Base-by-base conservation (phyloP, 2,329 filamentous ascomycete genomes). In the Cladophialophora bantiana region DNA sequence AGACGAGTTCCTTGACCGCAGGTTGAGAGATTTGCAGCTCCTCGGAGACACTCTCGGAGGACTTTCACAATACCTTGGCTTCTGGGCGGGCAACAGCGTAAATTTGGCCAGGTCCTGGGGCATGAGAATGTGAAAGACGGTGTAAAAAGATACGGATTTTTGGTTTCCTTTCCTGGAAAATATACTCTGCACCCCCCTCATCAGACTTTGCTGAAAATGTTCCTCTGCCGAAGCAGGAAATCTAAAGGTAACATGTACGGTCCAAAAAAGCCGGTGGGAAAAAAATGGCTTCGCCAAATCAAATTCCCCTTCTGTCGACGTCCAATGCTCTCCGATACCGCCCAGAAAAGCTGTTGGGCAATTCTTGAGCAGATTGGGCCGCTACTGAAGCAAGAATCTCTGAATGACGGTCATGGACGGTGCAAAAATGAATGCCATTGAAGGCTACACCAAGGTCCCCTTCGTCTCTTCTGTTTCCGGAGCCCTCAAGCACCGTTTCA, bases 31-130 rank as follows among this genome's bases (percentile, higher is more conserved):
- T 80, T 82, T 86, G 36, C 83, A 86, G 72, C 85, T 82, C 3
- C 71, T 93, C 3, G 89, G 90, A 3, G 83, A 84, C 26, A 84
- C 88, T 10, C 74, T 92, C 26, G 84, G 86, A 12, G 86, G 87
- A 15, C 78, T 94, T 20, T 85, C 88, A 53, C 85, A 93, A 76
- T 98, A 92, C 89, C 78, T 90, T n/a, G 88, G 90, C 5, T 97
- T 96, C 78, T 92, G 92, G 56, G 89, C 89, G 2, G 87, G 86
- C 62, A 91, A 91, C 5, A 85, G 89, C 15, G 79, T 97, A 64
- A 97, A 97, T 75, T 84, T 96, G 59, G 81, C 96, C 71, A 86
- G 94, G 80, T 97, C 93, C 78, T 96, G 94, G 81, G 94, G 94
- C 0, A 82, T 93, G 70, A 89, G 90, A 76, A 88, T 98, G 77